phyloP scores from a whole-genome alignment of 352 stramenopile species.

The Phytophthora aleatoria region DNA sequence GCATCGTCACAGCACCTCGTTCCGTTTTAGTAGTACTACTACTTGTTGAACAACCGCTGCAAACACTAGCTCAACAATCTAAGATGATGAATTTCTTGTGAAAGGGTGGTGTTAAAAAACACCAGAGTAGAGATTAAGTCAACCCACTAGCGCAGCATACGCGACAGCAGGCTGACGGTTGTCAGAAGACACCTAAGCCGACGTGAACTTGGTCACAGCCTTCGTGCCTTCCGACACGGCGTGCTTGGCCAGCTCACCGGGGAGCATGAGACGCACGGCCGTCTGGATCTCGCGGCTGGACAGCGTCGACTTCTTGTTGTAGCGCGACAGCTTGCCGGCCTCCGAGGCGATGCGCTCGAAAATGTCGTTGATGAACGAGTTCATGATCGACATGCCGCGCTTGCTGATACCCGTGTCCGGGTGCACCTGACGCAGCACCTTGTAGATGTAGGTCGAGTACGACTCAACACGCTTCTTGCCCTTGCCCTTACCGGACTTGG shows the following conservation, averaged over 20 bases:
- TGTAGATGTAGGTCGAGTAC: constrained; percentile 94
- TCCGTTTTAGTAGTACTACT: too few relatives aligned
- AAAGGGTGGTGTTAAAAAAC: constrained; percentile 60
- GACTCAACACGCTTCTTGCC: constrained; percentile 90
- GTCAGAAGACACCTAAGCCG: constrained; percentile 60
- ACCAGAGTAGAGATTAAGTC: constrained; percentile 29
- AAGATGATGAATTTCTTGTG: constrained; percentile 25
- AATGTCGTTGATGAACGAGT: constrained; percentile 99
- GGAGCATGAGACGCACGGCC: constrained; percentile 94
- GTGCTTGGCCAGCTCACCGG: constrained; percentile 97
- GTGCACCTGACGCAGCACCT: constrained; percentile 95
- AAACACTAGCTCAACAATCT: too few relatives aligned
- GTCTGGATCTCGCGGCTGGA: constrained; percentile 98
- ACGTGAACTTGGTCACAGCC: constrained; percentile 94
- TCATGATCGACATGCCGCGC: constrained; percentile 98
- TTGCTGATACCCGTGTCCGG: constrained; percentile 97
- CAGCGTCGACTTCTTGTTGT: constrained; percentile 99
- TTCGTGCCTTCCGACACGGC: constrained; percentile 97
- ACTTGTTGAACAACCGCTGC: too few relatives aligned
- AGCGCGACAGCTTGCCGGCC: constrained; percentile 95
- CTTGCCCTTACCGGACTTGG: constrained; percentile 81
- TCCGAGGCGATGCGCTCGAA: constrained; percentile 98
- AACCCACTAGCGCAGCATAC: background rate
- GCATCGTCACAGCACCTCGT: too few relatives aligned
- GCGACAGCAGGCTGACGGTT: constrained; percentile 1